Percentiles rank a stretch among this genome's conserved stretches.
Conservation (phyloP, 73 alveolate genomes). For the Symbiodinium pilosum region DNA sequence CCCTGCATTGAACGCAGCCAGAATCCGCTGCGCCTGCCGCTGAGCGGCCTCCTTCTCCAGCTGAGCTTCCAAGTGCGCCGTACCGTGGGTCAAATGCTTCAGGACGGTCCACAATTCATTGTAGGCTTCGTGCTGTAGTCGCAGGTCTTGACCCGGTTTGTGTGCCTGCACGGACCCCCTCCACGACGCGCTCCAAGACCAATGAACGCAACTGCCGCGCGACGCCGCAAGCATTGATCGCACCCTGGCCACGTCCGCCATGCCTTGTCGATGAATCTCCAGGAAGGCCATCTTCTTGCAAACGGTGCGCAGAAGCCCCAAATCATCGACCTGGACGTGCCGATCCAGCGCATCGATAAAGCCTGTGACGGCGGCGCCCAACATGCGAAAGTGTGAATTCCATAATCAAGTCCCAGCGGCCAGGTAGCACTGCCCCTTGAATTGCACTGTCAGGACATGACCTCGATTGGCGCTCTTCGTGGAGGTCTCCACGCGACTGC, state of each 20-base stretch:
- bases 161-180: conserved; percentile 28
- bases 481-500: not conserved
- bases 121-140: conserved; percentile 39
- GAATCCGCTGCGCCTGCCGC: not conserved
- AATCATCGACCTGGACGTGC: not conserved
- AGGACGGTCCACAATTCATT: conserved; percentile 22
- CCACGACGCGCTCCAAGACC: not conserved
- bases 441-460: too few relatives aligned
- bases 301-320: not conserved
- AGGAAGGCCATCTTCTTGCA: not conserved
- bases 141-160: conserved; percentile 41
- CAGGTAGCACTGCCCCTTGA: not conserved
- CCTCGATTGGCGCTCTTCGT: not conserved
- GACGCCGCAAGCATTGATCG: not conserved
- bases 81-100: conserved; percentile 10
- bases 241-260: conserved; percentile 31
- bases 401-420: not conserved
- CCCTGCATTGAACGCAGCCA: not conserved
- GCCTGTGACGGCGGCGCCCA: too few relatives aligned
- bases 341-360: not conserved
- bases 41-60: conserved; percentile 15
- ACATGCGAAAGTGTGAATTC: too few relatives aligned
- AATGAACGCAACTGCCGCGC: not conserved
- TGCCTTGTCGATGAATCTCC: not conserved
- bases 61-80: conserved; percentile 3